A percentile compares a stretch with the other conserved stretches of the same genome.
Evolutionary conservation across 352 stramenopile genomes (phyloP).

Genomic region (Aphanomyces stellatus): DNA sequence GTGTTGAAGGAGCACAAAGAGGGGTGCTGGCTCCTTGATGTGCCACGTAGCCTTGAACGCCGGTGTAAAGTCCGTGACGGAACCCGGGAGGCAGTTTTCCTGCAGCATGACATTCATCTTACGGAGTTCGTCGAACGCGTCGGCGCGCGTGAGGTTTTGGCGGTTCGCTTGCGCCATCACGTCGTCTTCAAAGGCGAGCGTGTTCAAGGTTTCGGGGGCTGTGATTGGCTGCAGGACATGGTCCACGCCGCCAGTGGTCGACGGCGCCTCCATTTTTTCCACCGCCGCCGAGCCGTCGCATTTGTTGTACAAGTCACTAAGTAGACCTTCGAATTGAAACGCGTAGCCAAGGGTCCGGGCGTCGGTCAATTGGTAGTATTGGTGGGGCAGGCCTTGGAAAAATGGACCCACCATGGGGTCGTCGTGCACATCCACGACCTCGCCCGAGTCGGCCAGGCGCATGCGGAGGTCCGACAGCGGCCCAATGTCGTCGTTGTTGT

Average conservation of each 20-base stretch:
- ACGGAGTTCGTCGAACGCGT: background rate
- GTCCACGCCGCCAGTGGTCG: background rate
- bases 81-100: conserved; percentile 12
- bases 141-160: background rate
- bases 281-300: conserved; percentile 24
- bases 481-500: background rate
- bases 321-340: conserved; percentile 35
- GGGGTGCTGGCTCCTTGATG: conserved; percentile 1
- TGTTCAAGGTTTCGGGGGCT: background rate
- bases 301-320: conserved; percentile 42
- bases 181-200: background rate
- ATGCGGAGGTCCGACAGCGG: background rate
- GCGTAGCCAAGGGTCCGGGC: conserved; percentile 46
- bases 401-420: conserved; percentile 49
- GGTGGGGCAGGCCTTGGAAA: conserved; percentile 37
- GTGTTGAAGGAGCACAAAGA: conserved; percentile 2
- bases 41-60: background rate
- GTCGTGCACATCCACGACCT: conserved; percentile 32
- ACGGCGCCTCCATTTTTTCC: background rate
- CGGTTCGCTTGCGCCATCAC: background rate
- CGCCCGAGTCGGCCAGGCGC: conserved; percentile 6
- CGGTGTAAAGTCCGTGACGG: conserved; percentile 9
- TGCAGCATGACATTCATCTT: conserved; percentile 8
- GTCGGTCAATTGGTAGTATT: conserved; percentile 38
- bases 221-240: background rate